Base-by-base conservation (phyloP, 495 filamentous ascomycete species). In the Cercophora sp. region DNA sequence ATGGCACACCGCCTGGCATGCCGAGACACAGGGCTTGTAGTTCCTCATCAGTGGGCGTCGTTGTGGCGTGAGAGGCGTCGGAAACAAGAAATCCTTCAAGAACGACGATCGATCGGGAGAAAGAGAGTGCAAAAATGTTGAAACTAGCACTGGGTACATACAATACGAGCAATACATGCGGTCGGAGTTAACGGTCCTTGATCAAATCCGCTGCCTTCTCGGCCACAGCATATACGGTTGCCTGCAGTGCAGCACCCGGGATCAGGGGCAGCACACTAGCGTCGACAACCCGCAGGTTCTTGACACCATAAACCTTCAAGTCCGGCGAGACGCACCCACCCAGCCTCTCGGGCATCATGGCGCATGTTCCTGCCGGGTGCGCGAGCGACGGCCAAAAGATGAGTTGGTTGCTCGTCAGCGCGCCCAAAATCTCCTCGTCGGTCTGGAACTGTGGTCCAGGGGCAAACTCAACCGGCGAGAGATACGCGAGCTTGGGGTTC, bases 221-320 rank as follows among this genome's bases (percentile, higher is more conserved):
- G 3, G 67, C 71, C 44, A 74, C 59, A 10, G 70, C 68, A 54
- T 72, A 74, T 5, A 68, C 66, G 8, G 62, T 69, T 37, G 63
- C 59, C 20, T 65, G 65, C 16, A 69, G 65, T 22, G 65, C 67
- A 0, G 61, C 68, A 1, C 64, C 61, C 1, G 58, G 48, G 8
- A 70, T 53, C 23, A 66, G 53, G 2, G 72, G 71, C 48, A 73
- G 63, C n/a, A 73, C 61, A 36, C 67, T 72, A 1, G 67, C 70
- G 59, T 76, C 81, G 0, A 79, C 78, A 1, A 85, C 78, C 8
- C 73, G 68, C 34, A 70, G 52, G n/a, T 67, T 65, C 32, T 62
- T 52, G 1, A 75, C 71, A 1, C 78, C 82, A 44, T 83, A 73
- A 0, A 85, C 79, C 58, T 76, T 74, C 20, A 84, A 58, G 24